Percentiles rank a stretch among this genome's conserved stretches.
Evolutionary conservation across 495 filamentous ascomycete genomes (phyloP).

Genomic region (Penicillium arizonense): DNA sequence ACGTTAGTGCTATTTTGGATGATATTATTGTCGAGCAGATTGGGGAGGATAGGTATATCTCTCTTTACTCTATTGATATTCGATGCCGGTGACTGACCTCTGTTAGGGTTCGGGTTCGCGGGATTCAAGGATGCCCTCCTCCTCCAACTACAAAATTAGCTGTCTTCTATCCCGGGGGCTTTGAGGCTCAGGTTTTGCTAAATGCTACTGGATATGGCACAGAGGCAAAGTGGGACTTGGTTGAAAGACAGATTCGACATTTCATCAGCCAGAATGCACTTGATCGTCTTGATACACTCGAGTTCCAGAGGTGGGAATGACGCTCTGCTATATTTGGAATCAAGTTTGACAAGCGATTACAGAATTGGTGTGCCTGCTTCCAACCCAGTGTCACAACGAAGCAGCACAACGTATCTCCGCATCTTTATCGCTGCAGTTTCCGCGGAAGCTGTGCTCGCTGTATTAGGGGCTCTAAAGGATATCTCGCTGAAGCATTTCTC

Average conservation of each 20-base stretch:
- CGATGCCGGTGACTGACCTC: conserved; percentile 3
- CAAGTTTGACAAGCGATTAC: background rate
- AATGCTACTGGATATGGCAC: conserved; percentile 43
- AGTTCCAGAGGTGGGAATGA: conserved; percentile 26
- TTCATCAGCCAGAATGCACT: conserved; percentile 13
- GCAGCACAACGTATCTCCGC: conserved; percentile 32
- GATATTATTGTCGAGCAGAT: conserved; percentile 35
- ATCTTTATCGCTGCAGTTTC: conserved; percentile 23
- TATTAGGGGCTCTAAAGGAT: conserved; percentile 18
- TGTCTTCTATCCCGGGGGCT: conserved; percentile 47
- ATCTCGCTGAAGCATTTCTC: conserved; percentile 35
- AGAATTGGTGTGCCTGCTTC: conserved; percentile 25
- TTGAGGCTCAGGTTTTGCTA: conserved; percentile 40
- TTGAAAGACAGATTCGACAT: conserved; percentile 38
- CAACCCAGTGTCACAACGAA: conserved; percentile 20
- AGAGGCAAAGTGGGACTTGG: conserved; percentile 37
- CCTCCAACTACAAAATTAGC: conserved; percentile 56
- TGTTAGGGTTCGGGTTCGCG: conserved; percentile 38
- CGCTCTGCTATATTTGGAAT: background rate
- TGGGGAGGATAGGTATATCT: conserved; percentile 22
- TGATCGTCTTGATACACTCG: conserved; percentile 24
- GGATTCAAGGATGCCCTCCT: conserved; percentile 43
- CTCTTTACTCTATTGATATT: background rate
- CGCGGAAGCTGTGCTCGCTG: conserved; percentile 6
- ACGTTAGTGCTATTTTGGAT: conserved; percentile 49